Conservation (phyloP, 2,329 filamentous ascomycete species). For the Didymella segeticola region DNA sequence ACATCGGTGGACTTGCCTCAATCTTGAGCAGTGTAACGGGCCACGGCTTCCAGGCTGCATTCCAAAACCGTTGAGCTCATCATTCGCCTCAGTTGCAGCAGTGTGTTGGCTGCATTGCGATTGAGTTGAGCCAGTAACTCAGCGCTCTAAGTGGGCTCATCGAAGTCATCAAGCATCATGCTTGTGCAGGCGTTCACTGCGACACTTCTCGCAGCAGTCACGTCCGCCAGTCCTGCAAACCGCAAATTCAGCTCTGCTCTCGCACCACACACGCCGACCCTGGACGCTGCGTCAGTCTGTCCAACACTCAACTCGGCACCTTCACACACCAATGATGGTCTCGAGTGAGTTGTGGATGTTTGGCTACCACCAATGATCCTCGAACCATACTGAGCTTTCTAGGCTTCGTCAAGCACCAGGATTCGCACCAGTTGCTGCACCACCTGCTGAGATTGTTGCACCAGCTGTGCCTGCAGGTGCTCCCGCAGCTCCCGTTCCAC, state of each 20-base stretch:
- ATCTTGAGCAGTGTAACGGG: not conserved
- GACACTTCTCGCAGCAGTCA: not conserved
- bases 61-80: not conserved
- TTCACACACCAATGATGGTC: not conserved
- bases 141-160: no score
- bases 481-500: constrained; percentile 4
- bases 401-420: constrained; percentile 25
- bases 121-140: not conserved
- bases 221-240: not conserved
- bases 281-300: not conserved
- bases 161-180: not conserved
- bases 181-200: not conserved
- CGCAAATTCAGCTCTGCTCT: constrained; percentile 8
- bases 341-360: constrained; percentile 7
- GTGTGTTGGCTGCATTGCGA: not conserved
- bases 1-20: not conserved
- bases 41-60: not conserved
- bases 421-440: constrained; percentile 3
- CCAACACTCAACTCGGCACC: not conserved
- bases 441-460: not conserved
- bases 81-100: not conserved
- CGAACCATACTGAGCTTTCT: not conserved
- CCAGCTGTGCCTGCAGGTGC: not conserved
- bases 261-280: not conserved
- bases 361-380: no score